A percentile compares a stretch with the other conserved stretches of the same genome.
These are phyloP conservation scores for Fusarium temperatum DNA, from an alignment of 2,329 filamentous ascomycete species.

Conservation along the genomic window DNA sequence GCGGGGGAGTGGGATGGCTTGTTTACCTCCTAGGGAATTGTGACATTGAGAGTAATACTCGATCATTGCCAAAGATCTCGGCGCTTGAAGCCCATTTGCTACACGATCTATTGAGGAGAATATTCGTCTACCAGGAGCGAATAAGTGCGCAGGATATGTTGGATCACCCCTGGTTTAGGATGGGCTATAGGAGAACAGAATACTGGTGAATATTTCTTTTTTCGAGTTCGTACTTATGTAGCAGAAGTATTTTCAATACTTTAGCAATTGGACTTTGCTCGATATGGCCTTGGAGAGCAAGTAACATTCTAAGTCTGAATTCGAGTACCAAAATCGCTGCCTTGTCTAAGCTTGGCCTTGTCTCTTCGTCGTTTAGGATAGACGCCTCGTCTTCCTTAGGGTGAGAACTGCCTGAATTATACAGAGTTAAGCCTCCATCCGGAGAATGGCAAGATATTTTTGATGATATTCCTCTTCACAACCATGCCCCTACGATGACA, in stretches of 20 bases:
- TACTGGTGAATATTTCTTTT: neutral
- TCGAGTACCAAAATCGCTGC: too few relatives aligned
- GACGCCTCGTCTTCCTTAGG: too few relatives aligned
- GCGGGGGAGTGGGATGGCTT: neutral
- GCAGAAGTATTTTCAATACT: too few relatives aligned
- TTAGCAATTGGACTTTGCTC: neutral
- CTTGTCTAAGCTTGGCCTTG: neutral
- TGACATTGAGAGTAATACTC: accelerated
- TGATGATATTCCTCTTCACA: too few relatives aligned
- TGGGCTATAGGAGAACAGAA: neutral
- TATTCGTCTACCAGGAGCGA: neutral
- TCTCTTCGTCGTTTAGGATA: neutral
- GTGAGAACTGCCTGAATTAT: neutral
- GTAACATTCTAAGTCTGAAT: neutral
- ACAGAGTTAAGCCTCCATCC: too few relatives aligned
- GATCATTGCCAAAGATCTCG: neutral
- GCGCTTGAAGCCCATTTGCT: neutral
- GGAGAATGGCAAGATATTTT: neutral
- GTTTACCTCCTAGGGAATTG: neutral
- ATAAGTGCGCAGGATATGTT: neutral
- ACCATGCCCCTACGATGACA: neutral
- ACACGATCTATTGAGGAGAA: neutral
- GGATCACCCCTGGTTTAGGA: neutral
- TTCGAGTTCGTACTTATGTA: too few relatives aligned
- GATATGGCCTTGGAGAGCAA: neutral